Evolutionary conservation across 306 rosid genomes (phyloP), one percentile per base, ranked within the genome.

Genomic region (Trifolium dubium): DNA sequence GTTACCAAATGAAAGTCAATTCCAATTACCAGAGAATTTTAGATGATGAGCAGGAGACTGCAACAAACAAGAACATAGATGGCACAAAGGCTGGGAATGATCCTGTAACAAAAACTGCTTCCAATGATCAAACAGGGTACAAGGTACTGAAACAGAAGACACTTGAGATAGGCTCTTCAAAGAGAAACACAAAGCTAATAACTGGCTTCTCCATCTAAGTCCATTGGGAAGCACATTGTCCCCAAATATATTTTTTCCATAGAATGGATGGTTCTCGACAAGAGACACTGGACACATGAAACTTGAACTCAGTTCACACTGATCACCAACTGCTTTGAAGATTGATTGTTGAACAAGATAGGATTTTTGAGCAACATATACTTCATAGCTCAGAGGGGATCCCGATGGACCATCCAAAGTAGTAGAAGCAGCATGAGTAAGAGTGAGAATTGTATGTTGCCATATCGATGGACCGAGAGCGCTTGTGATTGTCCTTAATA

Each of bases 391-490:
- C 69, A 83, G 71, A 70, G 89, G 88, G 39, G 71, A 82, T 58
- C 88, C 90, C 18, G 81, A 73, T 41, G 84, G 83, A 69, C 83
- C 90, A 70, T 88, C 88, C 63, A 75, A 60, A 12, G 84, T 84
- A 73, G 75, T 54, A 70, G 89, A 79, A 78, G 87, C 88, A 65
- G 92, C 90, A 80, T 86, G 92, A 4, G 90, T 86, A 39, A 88
- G 76, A 30, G 83, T 65, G 19, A 88, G 79, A 69, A 88, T 75
- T 32, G 77, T 53, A 51, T 51, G 85, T 73, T 67, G 80, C 92
- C 92, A 85, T 65, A 85, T 65, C 14, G 85, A 85, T 54, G 92
- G 60, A 50, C 77, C 11, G 4, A 88, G 88, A 74, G 82, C 74
- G 35, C 56, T 56, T 41, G 89, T 81, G 76, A 88, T 85, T 29